A percentile compares a stretch with the other conserved stretches of the same genome.
phyloP scores from a whole-genome alignment of 495 filamentous ascomycete species.

The Glarea lozoyensis region DNA sequence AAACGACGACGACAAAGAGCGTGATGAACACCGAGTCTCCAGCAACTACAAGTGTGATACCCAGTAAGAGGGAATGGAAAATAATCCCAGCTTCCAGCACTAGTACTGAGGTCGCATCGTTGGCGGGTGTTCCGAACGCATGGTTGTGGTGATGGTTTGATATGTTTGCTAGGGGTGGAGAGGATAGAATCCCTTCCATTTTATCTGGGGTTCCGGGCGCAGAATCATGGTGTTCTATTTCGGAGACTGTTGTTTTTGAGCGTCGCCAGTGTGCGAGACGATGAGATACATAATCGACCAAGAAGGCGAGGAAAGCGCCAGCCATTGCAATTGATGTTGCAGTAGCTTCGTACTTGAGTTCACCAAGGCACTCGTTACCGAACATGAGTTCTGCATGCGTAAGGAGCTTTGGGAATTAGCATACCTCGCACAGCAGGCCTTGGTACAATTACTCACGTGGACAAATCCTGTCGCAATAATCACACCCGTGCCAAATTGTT shows the following conservation, averaged over 20 bases:
- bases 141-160: neutral
- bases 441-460: conserved; percentile 37
- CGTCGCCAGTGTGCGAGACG: conserved; percentile 34
- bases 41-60: conserved; percentile 48
- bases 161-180: too few species aligned
- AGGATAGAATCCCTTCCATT: too few species aligned
- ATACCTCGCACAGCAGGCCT: neutral
- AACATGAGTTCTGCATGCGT: conserved; percentile 59
- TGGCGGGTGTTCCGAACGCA: conserved; percentile 27
- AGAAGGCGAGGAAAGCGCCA: conserved; percentile 52
- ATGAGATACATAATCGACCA: conserved; percentile 48
- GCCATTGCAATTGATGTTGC: conserved; percentile 57
- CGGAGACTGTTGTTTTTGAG: too few species aligned
- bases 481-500: conserved; percentile 69
- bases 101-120: too few species aligned
- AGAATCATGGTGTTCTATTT: too few species aligned
- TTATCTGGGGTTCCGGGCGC: too few species aligned
- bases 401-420: conserved; percentile 35
- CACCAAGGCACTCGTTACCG: conserved; percentile 44
- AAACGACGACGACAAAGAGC: conserved; percentile 49
- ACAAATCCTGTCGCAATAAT: conserved; percentile 65
- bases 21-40: conserved; percentile 46
- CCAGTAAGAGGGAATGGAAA: conserved; percentile 52
- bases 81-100: conserved; percentile 65
- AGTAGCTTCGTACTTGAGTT: conserved; percentile 50